A percentile compares a stretch with the other conserved stretches of the same genome.
Evolutionary conservation across 352 stramenopile species (phyloP).

Genomic region (Pythium phragmitis): DNA sequence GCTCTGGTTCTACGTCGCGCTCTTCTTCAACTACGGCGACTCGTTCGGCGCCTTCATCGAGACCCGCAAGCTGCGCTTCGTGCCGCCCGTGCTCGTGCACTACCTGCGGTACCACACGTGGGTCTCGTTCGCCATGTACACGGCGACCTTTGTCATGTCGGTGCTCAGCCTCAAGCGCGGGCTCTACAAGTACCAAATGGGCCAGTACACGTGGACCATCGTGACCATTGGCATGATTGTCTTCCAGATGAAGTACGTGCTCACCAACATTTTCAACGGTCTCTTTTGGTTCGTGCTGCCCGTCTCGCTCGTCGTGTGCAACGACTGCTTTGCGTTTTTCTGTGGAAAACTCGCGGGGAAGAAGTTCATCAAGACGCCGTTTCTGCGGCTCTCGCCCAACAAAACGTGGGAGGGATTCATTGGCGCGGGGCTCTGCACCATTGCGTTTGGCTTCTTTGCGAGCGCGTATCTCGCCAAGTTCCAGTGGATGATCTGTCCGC

Average conservation of each 20-base stretch:
- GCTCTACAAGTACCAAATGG: slow-evolving; percentile 96
- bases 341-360: slow-evolving; percentile 83
- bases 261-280: slow-evolving; percentile 96
- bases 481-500: slow-evolving; percentile 94
- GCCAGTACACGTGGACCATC: slow-evolving; percentile 97
- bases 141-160: slow-evolving; percentile 94
- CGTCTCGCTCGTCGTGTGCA: slow-evolving; percentile 93
- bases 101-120: slow-evolving; percentile 91
- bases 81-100: slow-evolving; percentile 70
- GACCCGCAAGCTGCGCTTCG: slow-evolving; percentile 81
- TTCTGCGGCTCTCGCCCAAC: slow-evolving; percentile 95
- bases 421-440: slow-evolving; percentile 94
- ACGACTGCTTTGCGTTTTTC: slow-evolving; percentile 96
- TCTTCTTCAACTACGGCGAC: slow-evolving; percentile 96
- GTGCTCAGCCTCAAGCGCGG: slow-evolving; percentile 93
- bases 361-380: slow-evolving; percentile 92
- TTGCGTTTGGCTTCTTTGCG: slow-evolving; percentile 93
- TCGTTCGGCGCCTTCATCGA: slow-evolving; percentile 85
- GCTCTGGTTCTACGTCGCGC: slow-evolving; percentile 96
- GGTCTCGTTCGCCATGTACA: slow-evolving; percentile 95
- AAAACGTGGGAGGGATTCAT: slow-evolving; percentile 99
- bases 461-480: slow-evolving; percentile 90
- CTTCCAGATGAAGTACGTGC: slow-evolving; percentile 97
- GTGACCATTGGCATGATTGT: slow-evolving; percentile 94
- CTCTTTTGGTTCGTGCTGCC: slow-evolving; percentile 96